Base-by-base conservation (phyloP, 2,329 filamentous ascomycete species). In the Diaporthe sp. region DNA sequence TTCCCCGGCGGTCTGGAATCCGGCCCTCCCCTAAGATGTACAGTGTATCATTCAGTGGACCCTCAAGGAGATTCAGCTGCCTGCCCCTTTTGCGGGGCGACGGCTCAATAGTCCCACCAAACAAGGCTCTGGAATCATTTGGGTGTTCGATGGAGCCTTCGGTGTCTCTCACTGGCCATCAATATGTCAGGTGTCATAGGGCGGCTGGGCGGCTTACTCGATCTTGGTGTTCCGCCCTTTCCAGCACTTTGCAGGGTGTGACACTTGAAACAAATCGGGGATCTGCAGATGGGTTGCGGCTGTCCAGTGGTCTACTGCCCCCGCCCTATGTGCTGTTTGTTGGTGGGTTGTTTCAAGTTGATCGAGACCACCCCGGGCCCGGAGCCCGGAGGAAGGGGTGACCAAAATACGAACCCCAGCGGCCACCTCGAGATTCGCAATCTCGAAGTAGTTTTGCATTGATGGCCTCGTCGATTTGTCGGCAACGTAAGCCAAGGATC, bases 1-100 rank as follows among this genome's bases (percentile, higher is more conserved):
- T 72, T 72, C 57, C 70, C 70, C 57, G 70, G 70, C 70, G 70
- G 70, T 72, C 70, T 72, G 70, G 57, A 72, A 42, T 30, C 47
- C 47, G 47, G 25, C n/a, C 64, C 25, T 28, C 47, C 2, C 64
- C 57, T 40, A 50, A 54, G n/a, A 33, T 54, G 42, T 68, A 68
- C 64, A 38, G 47, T 35, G 45, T 25, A 42, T 52, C 64, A 22
- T 52, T n/a, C 64, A 67, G 45, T 67, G 64, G 64, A 28, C 45
- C 64, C 64, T 30, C 3, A 38, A n/a, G n/a, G 45, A 52, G 33
- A 67, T 52, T 54, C 47, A 68, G 13, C 33, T 40, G 17, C 47
- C n/a, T 54, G 47, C 64, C 64, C 64, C 64, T 68, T 68, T 68
- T 68, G 64, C 64, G 64, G 64, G 64, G 35, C 64, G 64, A 68